A percentile compares a stretch with the other conserved stretches of the same genome.
Evolutionary conservation across 2,329 filamentous ascomycete species (phyloP).

Genomic region (Byssoonygena ceratinophila): DNA sequence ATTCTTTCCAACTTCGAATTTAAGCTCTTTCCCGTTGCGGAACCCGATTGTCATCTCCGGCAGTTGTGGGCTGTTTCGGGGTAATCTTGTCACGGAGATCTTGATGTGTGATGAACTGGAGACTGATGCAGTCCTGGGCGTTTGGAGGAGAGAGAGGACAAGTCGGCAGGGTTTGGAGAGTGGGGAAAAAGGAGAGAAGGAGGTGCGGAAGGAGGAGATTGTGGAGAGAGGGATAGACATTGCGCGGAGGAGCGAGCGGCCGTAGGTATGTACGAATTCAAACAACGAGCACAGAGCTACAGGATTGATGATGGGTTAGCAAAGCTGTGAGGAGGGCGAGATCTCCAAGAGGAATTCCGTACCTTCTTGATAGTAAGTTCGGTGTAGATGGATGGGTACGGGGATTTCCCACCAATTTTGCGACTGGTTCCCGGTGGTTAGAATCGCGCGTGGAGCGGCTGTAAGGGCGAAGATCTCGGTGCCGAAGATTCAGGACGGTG

Average conservation of each 20-base stretch:
- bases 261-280: too few species aligned
- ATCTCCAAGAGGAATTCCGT: neutral
- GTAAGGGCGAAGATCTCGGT: too few species aligned
- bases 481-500: neutral
- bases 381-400: neutral
- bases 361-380: neutral
- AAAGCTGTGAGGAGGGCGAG: neutral
- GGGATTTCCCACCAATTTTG: neutral
- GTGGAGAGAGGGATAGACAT: slow-evolving; percentile 34
- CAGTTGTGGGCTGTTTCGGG: slow-evolving; percentile 56
- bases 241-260: slow-evolving; percentile 15
- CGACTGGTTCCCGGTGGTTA: neutral
- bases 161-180: slow-evolving; percentile 72
- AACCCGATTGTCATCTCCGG: slow-evolving; percentile 70
- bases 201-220: slow-evolving; percentile 64
- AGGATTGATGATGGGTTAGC: neutral
- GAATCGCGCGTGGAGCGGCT: neutral
- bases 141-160: slow-evolving; percentile 77
- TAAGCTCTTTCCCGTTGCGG: slow-evolving; percentile 89
- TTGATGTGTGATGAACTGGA: slow-evolving; percentile 64
- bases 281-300: neutral
- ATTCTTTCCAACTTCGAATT: slow-evolving; percentile 65
- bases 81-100: slow-evolving; percentile 66
- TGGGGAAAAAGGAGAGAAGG: slow-evolving; percentile 84
- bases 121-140: slow-evolving; percentile 65